Base-by-base conservation (phyloP, 1,284 basidiomycete genomes). In the Prillingera fragicola region DNA sequence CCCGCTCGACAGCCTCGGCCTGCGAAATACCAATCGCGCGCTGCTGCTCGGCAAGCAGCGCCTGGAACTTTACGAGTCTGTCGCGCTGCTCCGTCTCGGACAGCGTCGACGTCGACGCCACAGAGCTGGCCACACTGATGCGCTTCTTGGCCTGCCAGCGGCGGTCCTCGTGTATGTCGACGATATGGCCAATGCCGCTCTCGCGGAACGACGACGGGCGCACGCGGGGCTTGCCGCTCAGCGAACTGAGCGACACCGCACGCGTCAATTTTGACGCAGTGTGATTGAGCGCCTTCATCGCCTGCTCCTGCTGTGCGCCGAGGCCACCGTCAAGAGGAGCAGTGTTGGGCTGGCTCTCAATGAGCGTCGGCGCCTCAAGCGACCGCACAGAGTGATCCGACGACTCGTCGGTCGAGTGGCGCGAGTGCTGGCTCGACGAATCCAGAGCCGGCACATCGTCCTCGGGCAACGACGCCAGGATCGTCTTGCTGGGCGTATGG, bases 1-100 rank as follows among this genome's bases (percentile, higher is more conserved):
- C 37, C 21, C 34, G 19, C 45, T 45, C 22, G 50, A 58, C n/a
- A 24, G 59, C 52, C 38, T 61, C 60, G 12, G 54, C 59, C 33
- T 48, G 44, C 28, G 48, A 42, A 10, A 52, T 33, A 1, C 58
- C 62, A 39, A 61, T 59, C 22, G 54, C 56, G 24, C 49, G 49
- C 36, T 57, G 56, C 45, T 65, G 65, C 44, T 68, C 57, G 13
- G 56, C 48, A 35, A 63, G 51, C 8, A 66, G 55, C 6, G 54
- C 56, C 43, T 65, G 62, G 50, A 68, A 63, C 41, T 57, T 55
- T n/a, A 53, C 54, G 35, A 59, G 59, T 9, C 50, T 49, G 38
- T 63, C 59, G 8, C 51, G 48, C 34, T 62, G 60, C 34, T 56
- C 53, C 12, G 32, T 18, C 32, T 33, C 18, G 32, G 19, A 33